phyloP scores from a whole-genome alignment of 108 stramenopile genomes.

The Nitzschia palea region DNA sequence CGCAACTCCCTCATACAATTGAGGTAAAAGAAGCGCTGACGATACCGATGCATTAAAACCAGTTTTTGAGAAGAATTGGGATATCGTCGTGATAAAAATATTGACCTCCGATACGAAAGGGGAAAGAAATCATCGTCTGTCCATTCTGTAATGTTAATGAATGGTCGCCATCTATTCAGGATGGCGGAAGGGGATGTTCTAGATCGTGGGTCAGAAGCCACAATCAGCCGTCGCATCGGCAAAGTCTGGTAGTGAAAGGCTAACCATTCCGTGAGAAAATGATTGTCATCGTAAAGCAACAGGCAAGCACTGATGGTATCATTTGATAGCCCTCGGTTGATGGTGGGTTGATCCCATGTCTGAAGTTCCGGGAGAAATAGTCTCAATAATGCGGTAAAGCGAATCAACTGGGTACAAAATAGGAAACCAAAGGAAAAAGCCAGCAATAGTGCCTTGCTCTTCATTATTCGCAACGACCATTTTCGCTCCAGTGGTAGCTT shows the following conservation, averaged over 20 bases:
- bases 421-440: too few species aligned
- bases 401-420: background rate
- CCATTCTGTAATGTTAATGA: slow-evolving; percentile 43
- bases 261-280: slow-evolving; percentile 40
- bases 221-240: slow-evolving; percentile 35
- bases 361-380: background rate
- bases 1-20: slow-evolving; percentile 38
- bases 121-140: slow-evolving; percentile 27
- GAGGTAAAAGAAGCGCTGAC: slow-evolving; percentile 39
- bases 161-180: slow-evolving; percentile 26
- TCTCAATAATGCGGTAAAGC: background rate
- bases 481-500: too few species aligned
- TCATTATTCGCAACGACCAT: too few species aligned
- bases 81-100: background rate
- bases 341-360: background rate
- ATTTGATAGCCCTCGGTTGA: background rate
- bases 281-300: slow-evolving; percentile 46
- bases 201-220: slow-evolving; percentile 34
- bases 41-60: slow-evolving; percentile 30
- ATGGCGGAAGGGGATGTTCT: slow-evolving; percentile 22
- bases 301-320: slow-evolving; percentile 32
- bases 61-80: slow-evolving; percentile 1
- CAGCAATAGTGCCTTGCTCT: too few species aligned
- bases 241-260: slow-evolving; percentile 45
- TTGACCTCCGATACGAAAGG: slow-evolving; percentile 12